phyloP scores from a whole-genome alignment of 805 yeast genomes.

The Kuraishia piskuri region DNA sequence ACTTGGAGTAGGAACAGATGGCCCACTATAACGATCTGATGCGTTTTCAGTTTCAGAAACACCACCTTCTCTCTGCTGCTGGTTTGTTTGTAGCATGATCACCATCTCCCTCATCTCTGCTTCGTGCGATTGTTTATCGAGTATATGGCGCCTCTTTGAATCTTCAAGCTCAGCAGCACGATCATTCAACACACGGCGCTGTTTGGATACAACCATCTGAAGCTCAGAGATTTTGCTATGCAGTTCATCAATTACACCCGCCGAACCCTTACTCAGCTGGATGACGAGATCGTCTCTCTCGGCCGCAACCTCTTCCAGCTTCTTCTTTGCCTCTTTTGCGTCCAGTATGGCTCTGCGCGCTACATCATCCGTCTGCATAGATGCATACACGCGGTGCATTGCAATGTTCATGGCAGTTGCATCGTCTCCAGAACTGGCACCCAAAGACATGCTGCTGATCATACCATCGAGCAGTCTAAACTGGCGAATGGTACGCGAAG shows the following conservation, averaged over 20 bases:
- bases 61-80: constrained; percentile 16
- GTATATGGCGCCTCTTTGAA: constrained; percentile 44
- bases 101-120: constrained; percentile 68
- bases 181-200: constrained; percentile 54
- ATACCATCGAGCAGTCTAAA: constrained; percentile 47
- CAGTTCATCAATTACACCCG: constrained; percentile 56
- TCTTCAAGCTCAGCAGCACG: constrained; percentile 57
- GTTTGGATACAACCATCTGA: constrained; percentile 45
- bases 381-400: constrained; percentile 60
- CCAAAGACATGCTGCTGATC: constrained; percentile 42
- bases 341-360: constrained; percentile 60
- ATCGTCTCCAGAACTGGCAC: constrained; percentile 37
- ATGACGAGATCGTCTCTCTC: constrained; percentile 24
- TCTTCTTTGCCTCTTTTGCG: constrained; percentile 28
- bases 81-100: constrained; percentile 37
- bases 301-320: constrained; percentile 33
- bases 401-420: constrained; percentile 71
- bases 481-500: constrained; percentile 34
- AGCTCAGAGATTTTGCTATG: constrained; percentile 57
- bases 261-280: constrained; percentile 52
- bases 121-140: constrained; percentile 70
- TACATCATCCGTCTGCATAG: constrained; percentile 78
- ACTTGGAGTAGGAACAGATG: not conserved
- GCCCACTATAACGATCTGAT: not conserved
- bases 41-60: not conserved